A percentile compares a stretch with the other conserved stretches of the same genome.
These are phyloP conservation scores for Phytophthora litchii DNA, from an alignment of 352 stramenopile species.

Conservation along the genomic window DNA sequence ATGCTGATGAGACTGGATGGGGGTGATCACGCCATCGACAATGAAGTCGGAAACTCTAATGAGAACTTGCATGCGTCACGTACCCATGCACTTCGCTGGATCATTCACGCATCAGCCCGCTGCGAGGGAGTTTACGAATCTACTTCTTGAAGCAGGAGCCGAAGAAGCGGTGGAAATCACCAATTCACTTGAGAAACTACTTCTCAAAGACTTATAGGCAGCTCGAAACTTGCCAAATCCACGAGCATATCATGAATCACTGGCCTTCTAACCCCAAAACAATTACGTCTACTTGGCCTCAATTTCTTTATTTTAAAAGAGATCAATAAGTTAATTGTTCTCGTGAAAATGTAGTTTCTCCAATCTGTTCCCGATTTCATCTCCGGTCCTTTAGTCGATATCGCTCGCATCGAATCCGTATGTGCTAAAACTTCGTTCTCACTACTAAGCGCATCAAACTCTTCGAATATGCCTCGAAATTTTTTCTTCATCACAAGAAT, in stretches of 20 bases:
- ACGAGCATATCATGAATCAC: neutral
- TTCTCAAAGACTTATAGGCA: neutral
- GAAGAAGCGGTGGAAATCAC: constrained; percentile 6
- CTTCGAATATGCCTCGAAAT: too few species aligned
- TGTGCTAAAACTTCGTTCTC: too few species aligned
- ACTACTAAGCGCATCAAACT: too few species aligned
- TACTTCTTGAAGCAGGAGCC: neutral
- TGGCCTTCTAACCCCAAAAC: too few species aligned
- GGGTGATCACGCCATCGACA: neutral
- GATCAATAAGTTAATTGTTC: too few species aligned
- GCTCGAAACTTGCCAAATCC: neutral
- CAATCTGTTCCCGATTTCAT: constrained; percentile 21
- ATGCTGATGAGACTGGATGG: constrained; percentile 20
- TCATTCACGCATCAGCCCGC: neutral
- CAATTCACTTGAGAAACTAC: constrained; percentile 1
- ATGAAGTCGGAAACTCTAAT: neutral
- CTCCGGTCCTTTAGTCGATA: too few species aligned
- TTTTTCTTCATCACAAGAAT: too few species aligned
- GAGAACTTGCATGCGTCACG: constrained; percentile 3
- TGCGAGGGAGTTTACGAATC: constrained; percentile 7
- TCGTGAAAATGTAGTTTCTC: constrained; percentile 1
- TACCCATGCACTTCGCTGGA: constrained; percentile 9
- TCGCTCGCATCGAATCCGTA: too few species aligned
- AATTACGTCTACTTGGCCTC: too few species aligned
- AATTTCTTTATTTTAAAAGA: too few species aligned